Evolutionary conservation across 2,329 filamentous ascomycete genomes (phyloP), one percentile per base, ranked within the genome.

Genomic region (Calonectria naviculata): DNA sequence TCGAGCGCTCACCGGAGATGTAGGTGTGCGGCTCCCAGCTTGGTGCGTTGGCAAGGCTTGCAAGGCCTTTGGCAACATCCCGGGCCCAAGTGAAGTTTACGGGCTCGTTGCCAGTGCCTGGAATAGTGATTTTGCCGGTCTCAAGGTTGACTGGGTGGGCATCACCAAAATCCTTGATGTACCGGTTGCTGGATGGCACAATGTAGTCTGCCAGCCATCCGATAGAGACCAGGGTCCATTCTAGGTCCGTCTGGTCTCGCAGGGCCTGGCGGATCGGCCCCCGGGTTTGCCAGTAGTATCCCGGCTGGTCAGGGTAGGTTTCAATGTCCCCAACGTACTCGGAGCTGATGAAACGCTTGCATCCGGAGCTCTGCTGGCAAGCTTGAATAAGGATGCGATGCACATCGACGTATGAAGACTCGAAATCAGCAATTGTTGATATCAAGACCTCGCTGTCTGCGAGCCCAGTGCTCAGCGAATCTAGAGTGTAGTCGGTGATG

Each of bases 341-440:
- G 34, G 63, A 67, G 31, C 63, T 46, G 13, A 70, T 28, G 46
- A 70, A 70, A 8, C 68, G 63, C 63, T 63, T 67, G 63, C 68
- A 70, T 15, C 19, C 46, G 24, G 44, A 34, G 29, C 63, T 67
- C 12, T 67, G 34, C 29, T 70, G 38, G 17, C 68, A 70, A 15
- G 63, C 63, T 12, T 62, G 2, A 13, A 70, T 49, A 38, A 70
- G 54, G 6, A 38, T 28, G 34, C 47, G 62, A 19, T 70, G 68
- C 21, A 70, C 49, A 3, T 60, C 31, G 9, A 34, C 9, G 42
- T 56, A 70, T 1, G 38, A 24, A 26, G 29, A 19, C 19, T 46
- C 46, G n/a, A 34, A 44, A 26, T 54, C 47, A 7, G 63, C 34
- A 62, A 70, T 67, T 7, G 63, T 60, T 6, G 68, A 70, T 44